Conservation (phyloP, 2,329 filamentous ascomycete species). For the Sarocladium oryzae region DNA sequence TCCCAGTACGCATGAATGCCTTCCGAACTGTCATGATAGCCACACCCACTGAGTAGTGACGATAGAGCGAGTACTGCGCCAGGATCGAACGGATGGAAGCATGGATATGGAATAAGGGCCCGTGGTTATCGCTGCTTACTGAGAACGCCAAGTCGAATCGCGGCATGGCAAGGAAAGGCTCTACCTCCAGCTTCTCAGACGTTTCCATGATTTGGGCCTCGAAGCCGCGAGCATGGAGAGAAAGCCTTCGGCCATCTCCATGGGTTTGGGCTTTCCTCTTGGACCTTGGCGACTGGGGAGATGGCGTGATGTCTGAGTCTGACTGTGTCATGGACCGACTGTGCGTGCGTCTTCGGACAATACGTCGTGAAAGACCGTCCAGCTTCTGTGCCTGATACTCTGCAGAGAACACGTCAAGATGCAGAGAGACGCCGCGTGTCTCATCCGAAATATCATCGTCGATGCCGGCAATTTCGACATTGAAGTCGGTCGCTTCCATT, state of each 20-base stretch:
- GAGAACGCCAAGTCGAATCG: slow-evolving; percentile 81
- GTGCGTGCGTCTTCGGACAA: slow-evolving; percentile 62
- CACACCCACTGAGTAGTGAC: slow-evolving; percentile 83
- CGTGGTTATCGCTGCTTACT: slow-evolving; percentile 78
- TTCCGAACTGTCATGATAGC: slow-evolving; percentile 68
- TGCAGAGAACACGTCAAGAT: slow-evolving; percentile 79
- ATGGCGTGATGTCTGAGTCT: slow-evolving; percentile 55
- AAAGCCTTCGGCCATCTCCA: slow-evolving; percentile 73
- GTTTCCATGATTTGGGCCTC: slow-evolving; percentile 90
- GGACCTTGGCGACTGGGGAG: slow-evolving; percentile 29
- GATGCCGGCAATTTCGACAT: slow-evolving; percentile 81
- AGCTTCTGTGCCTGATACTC: slow-evolving; percentile 82
- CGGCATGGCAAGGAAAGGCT: slow-evolving; percentile 81
- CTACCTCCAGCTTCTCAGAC: slow-evolving; percentile 73
- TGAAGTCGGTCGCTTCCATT: slow-evolving; percentile 82
- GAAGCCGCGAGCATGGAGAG: slow-evolving; percentile 73
- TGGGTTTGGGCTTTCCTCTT: slow-evolving; percentile 48
- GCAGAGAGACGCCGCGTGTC: slow-evolving; percentile 74
- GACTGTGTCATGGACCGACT: slow-evolving; percentile 62
- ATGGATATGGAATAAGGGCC: slow-evolving; percentile 81
- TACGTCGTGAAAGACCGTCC: slow-evolving; percentile 53
- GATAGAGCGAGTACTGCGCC: slow-evolving; percentile 85
- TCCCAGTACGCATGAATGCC: slow-evolving; percentile 54
- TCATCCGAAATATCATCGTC: slow-evolving; percentile 78
- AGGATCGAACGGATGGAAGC: slow-evolving; percentile 72